Evolutionary conservation across 805 yeast genomes (phyloP).

Genomic region (Yarrowia sp.): DNA sequence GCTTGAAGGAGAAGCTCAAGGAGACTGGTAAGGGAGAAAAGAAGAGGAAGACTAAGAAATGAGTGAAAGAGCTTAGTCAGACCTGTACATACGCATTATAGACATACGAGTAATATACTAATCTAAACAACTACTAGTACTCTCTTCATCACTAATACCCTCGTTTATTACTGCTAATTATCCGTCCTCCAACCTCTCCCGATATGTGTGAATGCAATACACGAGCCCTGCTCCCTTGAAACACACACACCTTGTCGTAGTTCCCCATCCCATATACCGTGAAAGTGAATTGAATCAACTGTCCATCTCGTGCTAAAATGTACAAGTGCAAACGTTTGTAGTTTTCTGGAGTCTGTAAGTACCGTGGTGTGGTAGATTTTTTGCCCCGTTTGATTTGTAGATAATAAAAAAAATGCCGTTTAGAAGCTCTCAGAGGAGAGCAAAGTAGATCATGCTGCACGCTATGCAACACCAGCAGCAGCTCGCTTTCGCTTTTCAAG

Average conservation of each 20-base stretch:
- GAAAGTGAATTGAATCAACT: background rate
- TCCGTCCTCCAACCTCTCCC: background rate
- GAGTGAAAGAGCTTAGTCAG: no score
- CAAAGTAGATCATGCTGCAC: background rate
- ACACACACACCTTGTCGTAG: background rate
- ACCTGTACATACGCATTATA: no score
- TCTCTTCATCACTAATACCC: background rate
- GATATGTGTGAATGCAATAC: background rate
- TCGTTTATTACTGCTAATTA: constrained; percentile 21
- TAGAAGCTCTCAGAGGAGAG: no score
- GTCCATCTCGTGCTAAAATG: constrained; percentile 6
- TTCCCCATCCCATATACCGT: background rate
- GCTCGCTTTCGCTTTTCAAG: constrained; percentile 58
- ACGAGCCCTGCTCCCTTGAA: constrained; percentile 5
- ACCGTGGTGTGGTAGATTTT: background rate
- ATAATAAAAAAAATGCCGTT: background rate
- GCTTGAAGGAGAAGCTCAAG: constrained; percentile 28
- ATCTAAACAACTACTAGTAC: background rate
- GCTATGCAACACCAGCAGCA: constrained; percentile 29
- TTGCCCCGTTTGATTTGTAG: constrained; percentile 3
- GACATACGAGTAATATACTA: background rate
- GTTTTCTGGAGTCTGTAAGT: background rate
- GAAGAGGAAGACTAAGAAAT: constrained; percentile 31
- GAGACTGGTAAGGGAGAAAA: constrained; percentile 33
- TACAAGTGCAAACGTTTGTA: constrained; percentile 3